A percentile compares a stretch with the other conserved stretches of the same genome.
These are phyloP conservation scores for Sarcocystis neurona DNA, from an alignment of 169 alveolate species.

Conservation along the genomic window DNA sequence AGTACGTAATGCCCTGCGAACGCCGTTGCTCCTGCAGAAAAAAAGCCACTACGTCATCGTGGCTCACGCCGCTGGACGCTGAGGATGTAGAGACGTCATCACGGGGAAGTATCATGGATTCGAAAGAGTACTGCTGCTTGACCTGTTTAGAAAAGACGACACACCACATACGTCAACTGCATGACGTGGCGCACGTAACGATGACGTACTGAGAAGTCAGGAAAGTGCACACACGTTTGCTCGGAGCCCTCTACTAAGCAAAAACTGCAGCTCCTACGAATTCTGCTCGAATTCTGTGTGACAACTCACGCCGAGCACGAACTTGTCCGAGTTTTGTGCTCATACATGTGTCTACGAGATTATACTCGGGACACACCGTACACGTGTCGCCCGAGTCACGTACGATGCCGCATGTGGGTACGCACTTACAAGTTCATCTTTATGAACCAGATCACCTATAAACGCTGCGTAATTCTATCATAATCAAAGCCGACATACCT, in stretches of 20 bases:
- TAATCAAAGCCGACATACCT: not conserved
- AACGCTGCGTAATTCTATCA: not conserved
- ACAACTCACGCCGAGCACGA: not conserved
- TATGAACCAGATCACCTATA: not conserved
- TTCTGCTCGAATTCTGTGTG: not conserved
- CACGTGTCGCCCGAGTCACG: not conserved
- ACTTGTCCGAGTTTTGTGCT: not conserved
- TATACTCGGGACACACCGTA: not conserved
- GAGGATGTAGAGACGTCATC: not conserved
- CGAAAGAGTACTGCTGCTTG: conserved; percentile 23
- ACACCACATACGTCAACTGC: not conserved
- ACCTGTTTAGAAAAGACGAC: conserved; percentile 1
- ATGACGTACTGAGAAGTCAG: not conserved
- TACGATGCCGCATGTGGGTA: not conserved
- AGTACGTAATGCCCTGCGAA: conserved; percentile 19
- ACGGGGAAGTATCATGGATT: not conserved
- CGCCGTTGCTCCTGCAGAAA: conserved; percentile 26
- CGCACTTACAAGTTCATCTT: not conserved
- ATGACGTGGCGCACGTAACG: not conserved
- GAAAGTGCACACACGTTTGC: not conserved
- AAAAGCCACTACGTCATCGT: not conserved
- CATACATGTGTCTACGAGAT: not conserved
- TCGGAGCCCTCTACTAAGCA: not conserved
- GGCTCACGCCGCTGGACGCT: not conserved
- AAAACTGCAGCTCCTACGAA: not conserved